Conservation (phyloP, 2,329 filamentous ascomycete species). For the Exophiala sp. region DNA sequence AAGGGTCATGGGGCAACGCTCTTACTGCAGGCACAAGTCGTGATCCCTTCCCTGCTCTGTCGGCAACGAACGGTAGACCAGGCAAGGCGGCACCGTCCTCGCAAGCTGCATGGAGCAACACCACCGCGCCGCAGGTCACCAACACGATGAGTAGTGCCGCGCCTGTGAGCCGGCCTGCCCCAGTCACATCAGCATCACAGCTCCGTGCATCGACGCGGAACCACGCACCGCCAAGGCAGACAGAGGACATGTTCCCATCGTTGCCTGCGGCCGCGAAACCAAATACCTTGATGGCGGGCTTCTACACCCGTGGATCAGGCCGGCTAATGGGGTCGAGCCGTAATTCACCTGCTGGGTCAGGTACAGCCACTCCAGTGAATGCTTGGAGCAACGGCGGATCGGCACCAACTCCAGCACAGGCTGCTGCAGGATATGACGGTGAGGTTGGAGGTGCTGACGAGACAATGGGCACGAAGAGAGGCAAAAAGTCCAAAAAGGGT, state of each 20-base stretch:
- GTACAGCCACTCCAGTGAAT: slow-evolving; percentile 32
- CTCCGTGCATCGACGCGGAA: slow-evolving; percentile 14
- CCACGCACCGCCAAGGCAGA: slow-evolving; percentile 33
- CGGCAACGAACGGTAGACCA: slow-evolving; percentile 30
- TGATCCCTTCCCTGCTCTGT: slow-evolving; percentile 48
- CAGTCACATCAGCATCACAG: slow-evolving; percentile 2
- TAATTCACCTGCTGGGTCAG: slow-evolving; percentile 30
- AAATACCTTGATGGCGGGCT: slow-evolving; percentile 48
- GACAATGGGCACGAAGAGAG: slow-evolving; percentile 26
- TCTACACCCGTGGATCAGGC: slow-evolving; percentile 43
- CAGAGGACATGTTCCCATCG: slow-evolving; percentile 71
- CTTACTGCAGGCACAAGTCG: slow-evolving; percentile 36
- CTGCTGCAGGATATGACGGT: slow-evolving; percentile 15
- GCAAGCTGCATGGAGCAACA: slow-evolving; percentile 15
- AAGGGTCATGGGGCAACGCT: slow-evolving; percentile 55
- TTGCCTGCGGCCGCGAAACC: slow-evolving; percentile 74
- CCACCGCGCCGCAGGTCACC: slow-evolving; percentile 26
- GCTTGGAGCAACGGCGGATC: slow-evolving; percentile 36
- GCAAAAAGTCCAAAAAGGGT: slow-evolving; percentile 40
- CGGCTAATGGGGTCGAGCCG: slow-evolving; percentile 37
- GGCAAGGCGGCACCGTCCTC: slow-evolving; percentile 22
- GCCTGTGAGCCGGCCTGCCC: slow-evolving; percentile 14
- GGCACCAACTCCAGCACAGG: slow-evolving; percentile 22
- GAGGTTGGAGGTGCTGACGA: slow-evolving; percentile 27
- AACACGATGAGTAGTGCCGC: slow-evolving; percentile 25